Conservation (phyloP, 2,329 filamentous ascomycete species). For the Ophiocordyceps camponoti-saundersi region DNA sequence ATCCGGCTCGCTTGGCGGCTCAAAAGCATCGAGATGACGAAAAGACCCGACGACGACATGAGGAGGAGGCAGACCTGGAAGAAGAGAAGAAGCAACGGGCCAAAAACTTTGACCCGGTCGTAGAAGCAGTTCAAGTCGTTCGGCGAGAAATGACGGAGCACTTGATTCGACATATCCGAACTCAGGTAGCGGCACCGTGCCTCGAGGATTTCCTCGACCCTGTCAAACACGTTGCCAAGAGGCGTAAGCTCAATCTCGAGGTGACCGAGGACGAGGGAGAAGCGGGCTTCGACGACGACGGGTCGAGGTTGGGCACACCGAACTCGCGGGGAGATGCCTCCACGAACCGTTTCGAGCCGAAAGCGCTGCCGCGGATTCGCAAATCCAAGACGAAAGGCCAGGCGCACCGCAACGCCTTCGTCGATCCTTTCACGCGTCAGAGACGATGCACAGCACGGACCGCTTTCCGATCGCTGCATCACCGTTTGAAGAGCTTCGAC, state of each 20-base stretch:
- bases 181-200: conserved; percentile 65
- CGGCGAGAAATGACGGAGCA: conserved; percentile 72
- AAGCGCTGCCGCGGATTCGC: conserved; percentile 58
- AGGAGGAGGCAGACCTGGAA: conserved; percentile 70
- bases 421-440: conserved; percentile 48
- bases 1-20: conserved; percentile 10
- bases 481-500: conserved; percentile 44
- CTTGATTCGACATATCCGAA: conserved; percentile 75
- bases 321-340: conserved; percentile 44
- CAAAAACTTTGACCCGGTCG: conserved; percentile 76
- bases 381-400: conserved; percentile 42
- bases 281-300: conserved; percentile 35
- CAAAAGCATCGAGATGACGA: conserved; percentile 42
- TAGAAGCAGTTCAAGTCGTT: conserved; percentile 65
- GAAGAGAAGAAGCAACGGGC: conserved; percentile 81
- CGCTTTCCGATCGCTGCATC: conserved; percentile 64
- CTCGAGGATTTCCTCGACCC: conserved; percentile 74
- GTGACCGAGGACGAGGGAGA: conserved; percentile 43
- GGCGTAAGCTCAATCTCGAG: conserved; percentile 61
- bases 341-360: conserved; percentile 34
- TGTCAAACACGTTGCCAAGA: conserved; percentile 59
- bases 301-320: conserved; percentile 46
- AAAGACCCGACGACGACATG: conserved; percentile 44
- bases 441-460: conserved; percentile 40
- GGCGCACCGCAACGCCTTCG: conserved; percentile 43